Evolutionary conservation across 139 green algal genomes (phyloP).

Genomic region (Micractinium conductrix): DNA sequence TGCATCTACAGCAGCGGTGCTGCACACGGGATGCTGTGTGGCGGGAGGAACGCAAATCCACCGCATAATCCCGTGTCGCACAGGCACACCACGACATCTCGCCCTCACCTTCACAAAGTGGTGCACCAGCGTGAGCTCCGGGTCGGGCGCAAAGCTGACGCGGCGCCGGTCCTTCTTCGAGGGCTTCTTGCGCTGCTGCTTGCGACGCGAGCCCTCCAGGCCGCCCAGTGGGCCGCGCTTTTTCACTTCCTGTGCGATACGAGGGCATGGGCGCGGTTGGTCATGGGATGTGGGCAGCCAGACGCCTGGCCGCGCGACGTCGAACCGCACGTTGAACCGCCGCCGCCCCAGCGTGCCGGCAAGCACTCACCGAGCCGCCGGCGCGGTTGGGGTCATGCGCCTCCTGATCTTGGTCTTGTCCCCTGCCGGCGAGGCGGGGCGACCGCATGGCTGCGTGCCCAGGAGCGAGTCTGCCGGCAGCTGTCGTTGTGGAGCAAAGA

Average conservation of each 20-base stretch:
- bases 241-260: slow-evolving; percentile 20
- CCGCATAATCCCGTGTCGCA: too few relatives aligned
- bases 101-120: slow-evolving; percentile 45
- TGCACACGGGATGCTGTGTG: too few relatives aligned
- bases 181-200: slow-evolving; percentile 27
- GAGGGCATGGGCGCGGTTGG: too few relatives aligned
- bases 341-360: background rate
- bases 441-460: slow-evolving; percentile 10
- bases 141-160: slow-evolving; percentile 55
- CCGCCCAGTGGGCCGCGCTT: slow-evolving; percentile 9
- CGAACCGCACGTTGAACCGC: too few relatives aligned
- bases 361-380: slow-evolving; percentile 18
- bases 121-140: slow-evolving; percentile 47
- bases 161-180: slow-evolving; percentile 37
- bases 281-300: too few relatives aligned
- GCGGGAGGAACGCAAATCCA: too few relatives aligned
- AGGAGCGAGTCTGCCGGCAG: background rate
- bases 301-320: too few relatives aligned
- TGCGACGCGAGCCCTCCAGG: slow-evolving; percentile 13
- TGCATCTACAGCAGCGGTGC: too few relatives aligned
- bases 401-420: too few relatives aligned
- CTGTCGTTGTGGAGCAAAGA: background rate
- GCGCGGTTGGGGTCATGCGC: slow-evolving; percentile 24
- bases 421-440: background rate
- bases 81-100: background rate